phyloP scores from a whole-genome alignment of 805 yeast species.

The Scheffersomyces coipomensis region DNA sequence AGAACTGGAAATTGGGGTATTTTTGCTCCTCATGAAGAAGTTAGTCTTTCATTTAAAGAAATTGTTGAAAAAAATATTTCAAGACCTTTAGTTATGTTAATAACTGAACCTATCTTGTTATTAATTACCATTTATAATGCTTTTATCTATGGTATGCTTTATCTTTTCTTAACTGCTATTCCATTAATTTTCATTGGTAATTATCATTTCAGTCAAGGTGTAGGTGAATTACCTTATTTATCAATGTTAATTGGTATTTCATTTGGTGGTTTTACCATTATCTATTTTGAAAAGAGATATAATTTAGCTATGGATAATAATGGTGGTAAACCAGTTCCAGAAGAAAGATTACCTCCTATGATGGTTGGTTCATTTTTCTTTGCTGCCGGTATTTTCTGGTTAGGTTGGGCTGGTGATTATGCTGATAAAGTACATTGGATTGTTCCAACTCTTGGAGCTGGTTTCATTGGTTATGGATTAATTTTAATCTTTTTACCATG shows the following conservation, averaged over 20 bases:
- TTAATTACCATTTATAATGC: slow-evolving; percentile 46
- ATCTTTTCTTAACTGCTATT: slow-evolving; percentile 43
- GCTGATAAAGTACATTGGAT: slow-evolving; percentile 76
- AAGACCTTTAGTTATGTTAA: slow-evolving; percentile 40
- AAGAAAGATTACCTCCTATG: slow-evolving; percentile 78
- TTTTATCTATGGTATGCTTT: slow-evolving; percentile 48
- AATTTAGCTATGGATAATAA: slow-evolving; percentile 45
- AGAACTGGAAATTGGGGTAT: slow-evolving; percentile 42
- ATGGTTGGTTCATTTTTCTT: slow-evolving; percentile 68
- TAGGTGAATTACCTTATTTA: slow-evolving; percentile 75
- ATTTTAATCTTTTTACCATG: slow-evolving; percentile 58
- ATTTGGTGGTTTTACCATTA: slow-evolving; percentile 53
- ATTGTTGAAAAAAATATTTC: slow-evolving; percentile 32
- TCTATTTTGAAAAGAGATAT: slow-evolving; percentile 57
- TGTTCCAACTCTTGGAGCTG: slow-evolving; percentile 52
- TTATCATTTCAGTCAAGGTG: slow-evolving; percentile 60
- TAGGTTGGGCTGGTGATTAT: slow-evolving; percentile 85
- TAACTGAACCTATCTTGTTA: slow-evolving; percentile 42
- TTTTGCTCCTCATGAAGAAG: slow-evolving; percentile 37
- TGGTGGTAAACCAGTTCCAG: slow-evolving; percentile 66
- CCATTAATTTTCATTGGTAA: slow-evolving; percentile 49
- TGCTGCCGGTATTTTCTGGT: slow-evolving; percentile 81
- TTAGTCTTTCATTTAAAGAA: slow-evolving; percentile 26
- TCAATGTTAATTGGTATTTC: slow-evolving; percentile 70
- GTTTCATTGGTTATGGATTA: slow-evolving; percentile 43